Conservation (phyloP, 208 protist species). For the Acanthamoeba sp. region DNA sequence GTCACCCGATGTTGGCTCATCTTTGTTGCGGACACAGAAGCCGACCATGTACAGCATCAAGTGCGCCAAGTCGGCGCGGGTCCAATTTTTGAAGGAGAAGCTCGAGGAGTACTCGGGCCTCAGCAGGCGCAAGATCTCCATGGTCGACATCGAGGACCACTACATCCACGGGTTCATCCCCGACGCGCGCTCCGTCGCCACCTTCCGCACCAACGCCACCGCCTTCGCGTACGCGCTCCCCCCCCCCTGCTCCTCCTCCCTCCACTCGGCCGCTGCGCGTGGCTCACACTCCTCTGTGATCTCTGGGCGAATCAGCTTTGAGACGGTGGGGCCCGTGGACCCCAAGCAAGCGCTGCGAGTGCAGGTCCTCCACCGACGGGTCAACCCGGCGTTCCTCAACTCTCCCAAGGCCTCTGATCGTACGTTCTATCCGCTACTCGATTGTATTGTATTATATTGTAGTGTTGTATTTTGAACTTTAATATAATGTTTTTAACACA, state of each 20-base stretch:
- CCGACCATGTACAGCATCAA: slow-evolving; percentile 13
- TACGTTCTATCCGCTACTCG: neutral
- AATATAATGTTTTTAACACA: too few relatives aligned
- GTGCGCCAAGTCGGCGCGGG: slow-evolving; percentile 15
- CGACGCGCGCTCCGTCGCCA: neutral
- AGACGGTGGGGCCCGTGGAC: slow-evolving; percentile 1
- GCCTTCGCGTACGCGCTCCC: neutral
- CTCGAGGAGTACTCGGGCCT: slow-evolving; percentile 16
- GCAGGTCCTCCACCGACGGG: slow-evolving; percentile 14
- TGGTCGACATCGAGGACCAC: slow-evolving; percentile 14
- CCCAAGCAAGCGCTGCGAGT: slow-evolving; percentile 45
- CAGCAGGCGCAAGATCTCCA: neutral
- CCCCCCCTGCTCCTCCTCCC: neutral
- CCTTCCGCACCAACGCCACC: slow-evolving; percentile 18
- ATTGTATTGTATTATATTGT: neutral
- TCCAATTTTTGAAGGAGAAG: slow-evolving; percentile 27
- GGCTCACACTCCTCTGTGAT: neutral
- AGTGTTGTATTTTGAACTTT: too few relatives aligned
- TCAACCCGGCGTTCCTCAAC: slow-evolving; percentile 32
- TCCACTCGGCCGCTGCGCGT: neutral
- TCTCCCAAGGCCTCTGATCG: neutral
- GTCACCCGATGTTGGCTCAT: too few relatives aligned
- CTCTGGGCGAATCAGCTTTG: neutral
- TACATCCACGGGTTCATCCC: slow-evolving; percentile 26
- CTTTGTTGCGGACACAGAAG: neutral